phyloP scores from a whole-genome alignment of 768 basidiomycete genomes.

The Leccinum olivaceopallidum region DNA sequence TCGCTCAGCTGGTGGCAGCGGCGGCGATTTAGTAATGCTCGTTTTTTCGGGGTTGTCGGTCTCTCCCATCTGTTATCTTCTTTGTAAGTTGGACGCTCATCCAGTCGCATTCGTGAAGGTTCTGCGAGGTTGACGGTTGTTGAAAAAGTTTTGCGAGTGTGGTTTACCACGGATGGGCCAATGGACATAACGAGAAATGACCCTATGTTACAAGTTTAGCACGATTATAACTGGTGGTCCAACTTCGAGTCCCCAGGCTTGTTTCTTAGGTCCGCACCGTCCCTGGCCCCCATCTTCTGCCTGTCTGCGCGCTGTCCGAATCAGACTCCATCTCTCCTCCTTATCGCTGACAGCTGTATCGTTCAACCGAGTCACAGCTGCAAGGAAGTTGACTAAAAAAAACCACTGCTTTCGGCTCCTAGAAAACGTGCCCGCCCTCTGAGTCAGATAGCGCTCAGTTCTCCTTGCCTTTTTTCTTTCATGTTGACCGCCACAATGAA shows the following conservation, averaged over 20 bases:
- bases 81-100: too few relatives aligned
- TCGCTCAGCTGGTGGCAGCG: too few relatives aligned
- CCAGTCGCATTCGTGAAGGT: too few relatives aligned
- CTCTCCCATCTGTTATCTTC: too few relatives aligned
- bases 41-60: too few relatives aligned
- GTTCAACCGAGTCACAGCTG: slow-evolving; percentile 6
- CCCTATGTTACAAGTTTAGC: slow-evolving; percentile 25
- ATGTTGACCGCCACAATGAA: slow-evolving; percentile 30
- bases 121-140: neutral
- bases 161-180: neutral
- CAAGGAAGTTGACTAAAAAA: slow-evolving; percentile 27
- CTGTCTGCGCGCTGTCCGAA: neutral
- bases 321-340: neutral
- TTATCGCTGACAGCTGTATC: neutral
- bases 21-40: too few relatives aligned
- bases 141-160: neutral
- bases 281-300: slow-evolving; percentile 2
- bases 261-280: slow-evolving; percentile 13
- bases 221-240: slow-evolving; percentile 6
- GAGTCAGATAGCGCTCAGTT: slow-evolving; percentile 22
- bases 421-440: slow-evolving; percentile 28
- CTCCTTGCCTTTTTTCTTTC: slow-evolving; percentile 10
- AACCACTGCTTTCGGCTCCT: slow-evolving; percentile 22
- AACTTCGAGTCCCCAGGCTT: slow-evolving; percentile 11
- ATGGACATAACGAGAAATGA: slow-evolving; percentile 18